These are phyloP conservation scores for Mortierella sp. DNA, from an alignment of 371 early-diverging fungal species.

Conservation along the genomic window DNA sequence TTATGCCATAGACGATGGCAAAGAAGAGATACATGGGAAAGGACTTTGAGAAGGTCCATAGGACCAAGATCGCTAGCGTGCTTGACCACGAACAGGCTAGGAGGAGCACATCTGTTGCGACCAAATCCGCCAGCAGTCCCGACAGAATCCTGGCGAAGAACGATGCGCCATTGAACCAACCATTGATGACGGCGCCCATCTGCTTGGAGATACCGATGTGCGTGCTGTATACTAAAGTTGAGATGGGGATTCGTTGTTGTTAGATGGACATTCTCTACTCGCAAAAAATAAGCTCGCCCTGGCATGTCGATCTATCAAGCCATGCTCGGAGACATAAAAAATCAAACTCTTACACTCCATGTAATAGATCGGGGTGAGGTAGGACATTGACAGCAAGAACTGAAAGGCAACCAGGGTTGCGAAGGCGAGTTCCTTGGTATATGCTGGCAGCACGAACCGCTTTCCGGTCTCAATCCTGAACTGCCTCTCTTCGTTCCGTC, in stretches of 20 bases:
- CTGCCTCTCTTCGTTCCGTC: not conserved
- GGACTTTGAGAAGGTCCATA: slow-evolving; percentile 71
- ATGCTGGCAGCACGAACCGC: slow-evolving; percentile 3
- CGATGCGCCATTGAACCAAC: slow-evolving; percentile 66
- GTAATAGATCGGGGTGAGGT: slow-evolving; percentile 37
- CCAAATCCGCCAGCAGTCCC: slow-evolving; percentile 68
- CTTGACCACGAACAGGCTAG: slow-evolving; percentile 58
- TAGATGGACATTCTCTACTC: not conserved
- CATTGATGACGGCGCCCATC: slow-evolving; percentile 64
- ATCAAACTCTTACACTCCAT: slow-evolving; percentile 30
- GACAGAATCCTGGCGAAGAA: slow-evolving; percentile 73
- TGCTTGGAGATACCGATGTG: slow-evolving; percentile 52
- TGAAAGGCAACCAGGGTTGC: slow-evolving; percentile 21
- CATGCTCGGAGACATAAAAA: too few relatives aligned
- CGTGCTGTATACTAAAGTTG: slow-evolving; percentile 49
- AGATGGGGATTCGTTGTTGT: not conserved
- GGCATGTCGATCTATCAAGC: too few relatives aligned
- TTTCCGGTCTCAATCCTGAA: not conserved
- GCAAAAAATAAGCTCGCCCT: too few relatives aligned
- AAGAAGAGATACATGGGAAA: slow-evolving; percentile 62
- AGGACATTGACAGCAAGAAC: slow-evolving; percentile 33
- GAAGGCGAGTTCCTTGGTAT: slow-evolving; percentile 21
- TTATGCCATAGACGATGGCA: slow-evolving; percentile 66
- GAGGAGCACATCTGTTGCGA: slow-evolving; percentile 69
- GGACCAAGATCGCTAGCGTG: slow-evolving; percentile 64